Evolutionary conservation across 441 rosid species (phyloP), one percentile per base, ranked within the genome.

Genomic region (Kokia cookei): DNA sequence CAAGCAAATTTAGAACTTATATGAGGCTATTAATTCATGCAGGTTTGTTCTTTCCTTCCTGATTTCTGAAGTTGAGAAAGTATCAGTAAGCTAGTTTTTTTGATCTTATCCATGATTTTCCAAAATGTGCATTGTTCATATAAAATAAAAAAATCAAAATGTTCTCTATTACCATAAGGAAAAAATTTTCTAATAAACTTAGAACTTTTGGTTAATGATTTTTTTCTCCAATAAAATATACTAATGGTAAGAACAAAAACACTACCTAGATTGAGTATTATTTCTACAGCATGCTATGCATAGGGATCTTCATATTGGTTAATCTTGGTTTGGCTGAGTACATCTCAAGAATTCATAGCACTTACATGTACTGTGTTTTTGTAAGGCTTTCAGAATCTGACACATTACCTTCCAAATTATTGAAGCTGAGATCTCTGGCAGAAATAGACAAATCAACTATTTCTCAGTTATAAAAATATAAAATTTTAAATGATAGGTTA

Each of bases 381-480:
- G 8, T 45, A 22, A 81, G 70, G 17, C 64, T 69, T 50, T 76
- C 74, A 60, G 72, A 65, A 75, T 78, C 65, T 57, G 81, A 32
- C 77, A 81, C 67, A 27, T 29, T 68, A 53, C 83, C 86, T 51
- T 71, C 76, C 73, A 82, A 72, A 73, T 71, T 77, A 69, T 85
- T 85, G 83, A 79, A 85, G 78, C 82, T 82, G 77, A 85, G 84
- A 77, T 85, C 88, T 69, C 88, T 85, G 78, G 27, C 74, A 32
- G 59, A 62, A 19, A 7, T 10, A 57, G 53, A 66, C 8, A 35
- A 65, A 13, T 29, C 66, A 45, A 59, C 10, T 15, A 50, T 50
- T 22, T 9, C 27, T 8, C 22, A 19, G 59, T 26, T 19, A 19
- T n/a, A 54, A 10, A 54, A 54, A 54, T 19, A 53, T 53, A 53